Evolutionary conservation across 768 basidiomycete genomes (phyloP), one percentile per base, ranked within the genome.

Genomic region (Chiua virens): DNA sequence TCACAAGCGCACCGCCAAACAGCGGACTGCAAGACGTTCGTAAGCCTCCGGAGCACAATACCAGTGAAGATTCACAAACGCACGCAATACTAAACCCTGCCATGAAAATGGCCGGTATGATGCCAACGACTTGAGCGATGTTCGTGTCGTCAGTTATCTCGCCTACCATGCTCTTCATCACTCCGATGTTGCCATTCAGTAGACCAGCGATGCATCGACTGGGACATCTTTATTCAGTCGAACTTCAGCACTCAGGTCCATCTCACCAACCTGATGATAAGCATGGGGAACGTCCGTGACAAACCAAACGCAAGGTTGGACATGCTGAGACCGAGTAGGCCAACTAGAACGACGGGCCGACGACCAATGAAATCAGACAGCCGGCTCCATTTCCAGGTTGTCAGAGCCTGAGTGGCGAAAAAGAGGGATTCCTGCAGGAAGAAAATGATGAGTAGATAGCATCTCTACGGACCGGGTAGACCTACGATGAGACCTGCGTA

Each of bases 111-210:
- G 73, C 20, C 7, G 64, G 71, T 10, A 72, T 17, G n/a, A 66
- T 27, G 10, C 65, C 51, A 49, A 72, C 70, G 5, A 59, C 74
- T 14, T 66, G 67, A 4, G 75, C 71, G 61, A 67, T 67, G 41
- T 64, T 71, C 37, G 56, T 65, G 18, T 50, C 50, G 36, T 72
- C 27, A 76, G 81, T 83, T 30, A 87, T 66, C 51, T 87, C 85
- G 1, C 77, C 85, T 67, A 88, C 76, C 50, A 81, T 79, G 51
- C 80, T 83, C 61, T 87, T 89, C 76, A 87, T 82, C 30, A 87
- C 85, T 5, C 81, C 71, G 5, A 67, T 6, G 23, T 76, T 75
- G 5, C 74, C 75, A 44, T 76, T 74, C 15, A 76, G 54, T 11
- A 63, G 10, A 5, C 71, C 74, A 23, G 69, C 59, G 5, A 73